These are phyloP conservation scores for Rutstroemia sp. DNA, from an alignment of 2,329 filamentous ascomycete genomes.

Conservation along the genomic window DNA sequence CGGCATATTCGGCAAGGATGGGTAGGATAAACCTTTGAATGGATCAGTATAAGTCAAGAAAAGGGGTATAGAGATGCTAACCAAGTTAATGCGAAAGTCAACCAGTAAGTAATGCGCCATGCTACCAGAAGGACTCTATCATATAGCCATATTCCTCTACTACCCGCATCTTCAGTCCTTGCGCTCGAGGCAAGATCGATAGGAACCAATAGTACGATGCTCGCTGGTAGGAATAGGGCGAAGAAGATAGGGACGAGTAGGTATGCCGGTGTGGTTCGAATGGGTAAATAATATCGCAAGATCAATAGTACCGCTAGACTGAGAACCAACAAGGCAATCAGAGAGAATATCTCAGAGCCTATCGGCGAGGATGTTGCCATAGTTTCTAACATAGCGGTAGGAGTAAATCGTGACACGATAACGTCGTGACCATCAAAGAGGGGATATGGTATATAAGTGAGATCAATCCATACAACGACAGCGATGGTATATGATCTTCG, in stretches of 20 bases:
- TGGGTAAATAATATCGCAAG: constrained; percentile 80
- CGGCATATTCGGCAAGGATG: constrained; percentile 87
- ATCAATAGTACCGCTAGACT: constrained; percentile 74
- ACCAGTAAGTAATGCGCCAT: constrained; percentile 95
- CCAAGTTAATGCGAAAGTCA: constrained; percentile 94
- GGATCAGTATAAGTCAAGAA: neutral
- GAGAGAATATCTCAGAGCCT: constrained; percentile 72
- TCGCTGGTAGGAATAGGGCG: constrained; percentile 85
- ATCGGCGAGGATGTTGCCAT: constrained; percentile 53
- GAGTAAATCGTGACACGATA: neutral
- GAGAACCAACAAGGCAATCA: constrained; percentile 64
- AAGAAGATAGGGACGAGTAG: constrained; percentile 90
- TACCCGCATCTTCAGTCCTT: constrained; percentile 59
- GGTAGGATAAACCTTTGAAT: constrained; percentile 75
- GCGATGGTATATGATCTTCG: neutral
- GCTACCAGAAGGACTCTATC: constrained; percentile 71
- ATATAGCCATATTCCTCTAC: constrained; percentile 81
- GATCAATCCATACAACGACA: neutral
- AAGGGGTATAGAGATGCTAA: constrained; percentile 33
- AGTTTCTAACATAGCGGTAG: constrained; percentile 22
- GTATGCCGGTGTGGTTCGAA: constrained; percentile 85
- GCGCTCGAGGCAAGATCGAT: constrained; percentile 91
- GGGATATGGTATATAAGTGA: neutral
- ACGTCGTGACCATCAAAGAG: neutral
- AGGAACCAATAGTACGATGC: constrained; percentile 84